These are phyloP conservation scores for Glarea lozoyensis DNA, from an alignment of 495 filamentous ascomycete genomes.

Conservation along the genomic window DNA sequence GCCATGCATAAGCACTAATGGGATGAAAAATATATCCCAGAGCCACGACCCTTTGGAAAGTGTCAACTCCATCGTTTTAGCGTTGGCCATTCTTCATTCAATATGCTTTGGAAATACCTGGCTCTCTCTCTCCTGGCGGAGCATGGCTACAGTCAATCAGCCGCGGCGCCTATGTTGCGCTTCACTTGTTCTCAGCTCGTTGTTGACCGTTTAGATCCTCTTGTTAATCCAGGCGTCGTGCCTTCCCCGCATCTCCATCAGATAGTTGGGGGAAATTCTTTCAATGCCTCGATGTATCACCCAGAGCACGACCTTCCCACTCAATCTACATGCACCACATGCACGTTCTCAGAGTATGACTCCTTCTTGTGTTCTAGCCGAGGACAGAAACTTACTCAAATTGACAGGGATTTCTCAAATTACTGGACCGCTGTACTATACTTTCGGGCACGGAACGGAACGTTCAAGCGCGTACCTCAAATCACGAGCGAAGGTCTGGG, in stretches of 20 bases:
- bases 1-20: too few relatives aligned
- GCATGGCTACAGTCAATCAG: constrained; percentile 23
- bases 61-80: too few relatives aligned
- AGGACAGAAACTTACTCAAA: too few relatives aligned
- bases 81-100: too few relatives aligned
- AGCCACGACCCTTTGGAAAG: too few relatives aligned
- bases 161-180: constrained; percentile 28
- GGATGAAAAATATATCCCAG: too few relatives aligned
- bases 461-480: constrained; percentile 28
- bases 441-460: constrained; percentile 31
- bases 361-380: too few relatives aligned
- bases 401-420: constrained; percentile 33
- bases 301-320: constrained; percentile 19
- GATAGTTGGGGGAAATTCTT: constrained; percentile 31
- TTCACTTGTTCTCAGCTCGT: constrained; percentile 37
- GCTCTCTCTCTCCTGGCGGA: constrained; percentile 25
- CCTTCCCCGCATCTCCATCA: constrained; percentile 32
- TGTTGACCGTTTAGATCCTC: constrained; percentile 32
- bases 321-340: constrained; percentile 25
- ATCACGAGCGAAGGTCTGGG: constrained; percentile 27
- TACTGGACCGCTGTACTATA: constrained; percentile 35
- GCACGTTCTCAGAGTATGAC: constrained; percentile 25
- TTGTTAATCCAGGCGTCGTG: constrained; percentile 15
- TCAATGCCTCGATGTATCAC: constrained; percentile 24
- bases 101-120: constrained; percentile 30